Evolutionary conservation across 306 rosid species (phyloP), one percentile per base, ranked within the genome.

Genomic region (Prinsepia uniflora): DNA sequence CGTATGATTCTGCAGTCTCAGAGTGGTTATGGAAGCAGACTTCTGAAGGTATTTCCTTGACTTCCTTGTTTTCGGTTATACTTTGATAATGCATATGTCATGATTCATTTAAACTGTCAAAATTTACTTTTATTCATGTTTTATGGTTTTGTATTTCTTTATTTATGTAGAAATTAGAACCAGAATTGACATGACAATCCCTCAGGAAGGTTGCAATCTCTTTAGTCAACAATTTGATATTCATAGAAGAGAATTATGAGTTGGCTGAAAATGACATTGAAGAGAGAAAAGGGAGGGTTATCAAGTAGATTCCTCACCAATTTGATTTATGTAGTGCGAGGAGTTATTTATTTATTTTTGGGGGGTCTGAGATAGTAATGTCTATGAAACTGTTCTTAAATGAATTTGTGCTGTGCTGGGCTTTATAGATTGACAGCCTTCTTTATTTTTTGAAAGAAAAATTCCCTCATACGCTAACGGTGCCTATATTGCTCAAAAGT

Each of bases 21-120:
- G 96, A 94, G 87, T 90, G 98, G 98, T 69, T 94, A 50, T 94
- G 98, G 98, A 89, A 89, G 86, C 96, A 94, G 75, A 86, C 86
- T 61, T 81, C 36, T 12, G 91, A 85, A 81, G 96, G 95, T 89
- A 83, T n/a, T 72, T 57, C 13, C 50, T 53, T 56, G 56, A 14
- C 19, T 45, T 39, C 49, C 68, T 65, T 67, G 24, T 49, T 8
- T 44, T 65, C 11, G 13, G 40, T 14, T 45, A 65, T 42, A 40
- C 65, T 17, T 63, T 41, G 4, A n/a, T 63, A 10, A 39, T 34
- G 22, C 15, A 1, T 17, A 30, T n/a, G 5, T 18, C 42, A 63
- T n/a, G 3, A 10, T 8, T 41, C 34, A 63, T 8, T 19, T 63
- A 63, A 40, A 5, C 30, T 4, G 48, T 63, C 61, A 20, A 19